Base-by-base conservation (phyloP, 176 grass and related monocot genomes). In the Hsuehochloa calcarea region DNA sequence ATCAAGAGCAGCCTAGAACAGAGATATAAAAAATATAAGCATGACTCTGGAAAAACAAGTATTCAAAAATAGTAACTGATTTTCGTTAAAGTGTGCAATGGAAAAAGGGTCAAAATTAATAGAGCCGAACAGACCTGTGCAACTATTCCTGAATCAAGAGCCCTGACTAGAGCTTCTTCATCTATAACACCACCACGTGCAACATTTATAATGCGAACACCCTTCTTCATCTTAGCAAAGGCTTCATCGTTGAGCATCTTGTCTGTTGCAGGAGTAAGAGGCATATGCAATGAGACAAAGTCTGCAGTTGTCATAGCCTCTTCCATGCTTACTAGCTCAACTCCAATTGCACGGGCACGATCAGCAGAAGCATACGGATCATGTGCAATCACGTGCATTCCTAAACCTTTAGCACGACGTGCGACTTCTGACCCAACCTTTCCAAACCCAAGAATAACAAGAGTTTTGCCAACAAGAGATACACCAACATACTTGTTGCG, bases 321-420 rank as follows among this genome's bases (percentile, higher is more conserved):
- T 58, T 97, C 94, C 72, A 94, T 94, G 89, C 89, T 77, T 1
- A 94, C 87, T 20, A 97, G 88, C n/a, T 94, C 89, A 82, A 94
- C 85, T 59, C 94, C 94, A 72, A 97, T 87, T 17, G 94, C 91
- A 16, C 31, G 91, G 6, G 94, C 94, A 63, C 94, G 94, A 6
- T 93, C 94, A 63, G 94, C 94, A 81, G 94, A 91, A 67, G 94
- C 91, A 78, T 97, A 97, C 4, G 94, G 94, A 77, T 97, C 94
- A 5, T 94, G 89, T 2, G 94, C 94, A 62, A 94, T 89, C 27
- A 97, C 91, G 29, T 94, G 91, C 91, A 97, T 97, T 51, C 94
- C 91, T 7, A 97, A 85, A 54, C 94, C 94, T 69, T 97, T 97
- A 35, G 91, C 94, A 37, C 94, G 89, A 1, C 94, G 91, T 25